These are phyloP conservation scores for Salix purpurea DNA, from an alignment of 345 rosid species.

Conservation along the genomic window DNA sequence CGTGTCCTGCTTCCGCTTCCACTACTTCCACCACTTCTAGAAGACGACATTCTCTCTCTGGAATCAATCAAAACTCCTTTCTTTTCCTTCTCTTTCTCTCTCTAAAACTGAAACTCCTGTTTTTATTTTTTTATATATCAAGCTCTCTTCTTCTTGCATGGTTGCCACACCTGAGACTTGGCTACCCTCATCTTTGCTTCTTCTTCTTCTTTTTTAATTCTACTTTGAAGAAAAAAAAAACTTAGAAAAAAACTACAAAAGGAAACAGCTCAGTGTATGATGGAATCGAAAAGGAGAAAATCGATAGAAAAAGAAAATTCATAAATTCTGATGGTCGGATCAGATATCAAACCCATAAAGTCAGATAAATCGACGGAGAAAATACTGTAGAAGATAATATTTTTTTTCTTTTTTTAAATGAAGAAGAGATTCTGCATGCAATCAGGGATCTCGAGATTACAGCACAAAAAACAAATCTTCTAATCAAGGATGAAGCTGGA, in stretches of 20 bases:
- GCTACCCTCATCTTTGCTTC: constrained; percentile 52
- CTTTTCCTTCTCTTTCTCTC: neutral
- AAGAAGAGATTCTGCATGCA: neutral
- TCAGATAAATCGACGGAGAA: constrained; percentile 7
- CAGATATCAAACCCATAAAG: constrained; percentile 14
- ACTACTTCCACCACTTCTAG: constrained; percentile 12
- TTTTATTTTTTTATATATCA: constrained; percentile 26
- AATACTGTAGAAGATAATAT: neutral
- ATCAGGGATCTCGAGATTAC: neutral
- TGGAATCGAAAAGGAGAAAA: neutral
- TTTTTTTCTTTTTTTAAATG: neutral
- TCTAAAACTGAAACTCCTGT: neutral
- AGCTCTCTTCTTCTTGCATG: constrained; percentile 93
- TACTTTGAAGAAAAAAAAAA: neutral
- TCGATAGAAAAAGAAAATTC: neutral
- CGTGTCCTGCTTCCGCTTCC: constrained; percentile 52
- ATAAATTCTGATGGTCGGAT: neutral
- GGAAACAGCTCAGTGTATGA: neutral
- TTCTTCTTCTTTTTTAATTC: neutral
- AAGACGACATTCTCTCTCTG: constrained; percentile 40
- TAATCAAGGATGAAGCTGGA: neutral
- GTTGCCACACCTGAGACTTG: constrained; percentile 98
- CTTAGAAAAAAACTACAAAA: neutral
- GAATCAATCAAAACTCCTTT: neutral
- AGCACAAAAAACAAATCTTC: neutral